Percentiles rank a stretch among this genome's conserved stretches.
Conservation (phyloP, 1,284 basidiomycete genomes). For the Leccinum pachyderme region DNA sequence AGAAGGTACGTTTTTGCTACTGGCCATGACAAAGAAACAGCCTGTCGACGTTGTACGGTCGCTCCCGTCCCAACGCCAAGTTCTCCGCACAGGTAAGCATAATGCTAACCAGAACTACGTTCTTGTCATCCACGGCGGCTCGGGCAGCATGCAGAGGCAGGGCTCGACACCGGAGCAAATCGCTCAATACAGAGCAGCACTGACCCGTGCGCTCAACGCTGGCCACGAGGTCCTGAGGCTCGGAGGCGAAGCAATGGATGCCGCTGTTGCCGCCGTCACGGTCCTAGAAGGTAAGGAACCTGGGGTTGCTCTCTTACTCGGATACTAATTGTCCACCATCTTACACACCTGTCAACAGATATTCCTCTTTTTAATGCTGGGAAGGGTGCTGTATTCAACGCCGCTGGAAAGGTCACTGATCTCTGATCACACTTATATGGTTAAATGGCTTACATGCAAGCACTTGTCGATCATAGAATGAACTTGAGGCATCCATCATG, state of each 20-base stretch:
- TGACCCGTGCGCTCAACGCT: conserved; percentile 54
- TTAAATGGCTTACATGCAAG: neutral
- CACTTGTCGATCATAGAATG: conserved; percentile 48
- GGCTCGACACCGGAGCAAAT: conserved; percentile 64
- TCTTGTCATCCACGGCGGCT: conserved; percentile 79
- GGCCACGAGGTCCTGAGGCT: conserved; percentile 62
- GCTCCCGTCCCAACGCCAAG: neutral
- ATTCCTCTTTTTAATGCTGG: conserved; percentile 76
- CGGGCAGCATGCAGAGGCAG: conserved; percentile 60
- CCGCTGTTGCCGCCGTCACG: conserved; percentile 72
- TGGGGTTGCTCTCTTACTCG: neutral
- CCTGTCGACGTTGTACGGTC: neutral
- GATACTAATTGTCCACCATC: neutral
- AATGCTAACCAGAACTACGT: conserved; percentile 13
- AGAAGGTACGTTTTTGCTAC: neutral
- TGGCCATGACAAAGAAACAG: conserved; percentile 9
- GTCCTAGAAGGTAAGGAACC: conserved; percentile 62
- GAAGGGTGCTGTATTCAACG: conserved; percentile 80
- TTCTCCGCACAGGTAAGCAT: conserved; percentile 9
- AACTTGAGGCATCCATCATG: conserved; percentile 79
- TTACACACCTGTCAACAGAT: conserved; percentile 42
- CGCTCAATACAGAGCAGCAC: conserved; percentile 53
- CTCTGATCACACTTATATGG: no score
- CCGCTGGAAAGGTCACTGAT: conserved; percentile 61
- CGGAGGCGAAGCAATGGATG: conserved; percentile 80